Evolutionary conservation across 2,329 filamentous ascomycete genomes (phyloP).

Genomic region (Claviceps sp.): DNA sequence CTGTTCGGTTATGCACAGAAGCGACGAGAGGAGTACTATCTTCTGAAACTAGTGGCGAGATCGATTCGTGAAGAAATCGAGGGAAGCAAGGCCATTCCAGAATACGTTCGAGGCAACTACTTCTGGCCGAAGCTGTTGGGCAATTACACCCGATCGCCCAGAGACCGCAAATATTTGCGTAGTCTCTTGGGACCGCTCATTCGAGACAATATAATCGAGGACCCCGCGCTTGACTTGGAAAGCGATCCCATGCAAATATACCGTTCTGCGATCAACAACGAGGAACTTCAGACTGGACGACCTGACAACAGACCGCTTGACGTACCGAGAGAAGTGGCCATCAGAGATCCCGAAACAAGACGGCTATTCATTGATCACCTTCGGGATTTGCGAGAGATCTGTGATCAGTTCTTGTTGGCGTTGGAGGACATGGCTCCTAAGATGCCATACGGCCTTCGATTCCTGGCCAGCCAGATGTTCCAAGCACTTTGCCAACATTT

Average conservation of each 20-base stretch:
- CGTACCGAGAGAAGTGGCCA: slow-evolving; percentile 84
- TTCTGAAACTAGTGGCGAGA: slow-evolving; percentile 73
- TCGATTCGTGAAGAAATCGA: slow-evolving; percentile 82
- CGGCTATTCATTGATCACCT: slow-evolving; percentile 89
- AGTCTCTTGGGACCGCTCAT: slow-evolving; percentile 76
- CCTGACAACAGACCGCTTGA: slow-evolving; percentile 71
- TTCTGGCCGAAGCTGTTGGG: slow-evolving; percentile 83
- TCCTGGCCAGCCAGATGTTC: slow-evolving; percentile 75
- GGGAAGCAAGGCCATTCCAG: slow-evolving; percentile 56
- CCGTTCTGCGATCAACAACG: slow-evolving; percentile 87
- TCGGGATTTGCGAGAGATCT: slow-evolving; percentile 86
- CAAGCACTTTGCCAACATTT: slow-evolving; percentile 66
- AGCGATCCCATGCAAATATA: slow-evolving; percentile 98
- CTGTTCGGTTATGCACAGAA: slow-evolving; percentile 97
- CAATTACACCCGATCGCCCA: slow-evolving; percentile 81
- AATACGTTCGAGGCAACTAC: slow-evolving; percentile 78
- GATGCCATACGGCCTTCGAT: slow-evolving; percentile 89
- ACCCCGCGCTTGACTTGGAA: slow-evolving; percentile 80
- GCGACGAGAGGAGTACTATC: slow-evolving; percentile 88
- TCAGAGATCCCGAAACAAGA: slow-evolving; percentile 85
- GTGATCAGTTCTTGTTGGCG: slow-evolving; percentile 73
- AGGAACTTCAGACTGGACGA: slow-evolving; percentile 82
- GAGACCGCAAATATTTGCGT: slow-evolving; percentile 83
- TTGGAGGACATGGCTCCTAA: slow-evolving; percentile 73
- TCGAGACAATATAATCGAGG: slow-evolving; percentile 84